A percentile compares a stretch with the other conserved stretches of the same genome.
phyloP scores from a whole-genome alignment of 179 eudicot species.

The Camellia oleifera region DNA sequence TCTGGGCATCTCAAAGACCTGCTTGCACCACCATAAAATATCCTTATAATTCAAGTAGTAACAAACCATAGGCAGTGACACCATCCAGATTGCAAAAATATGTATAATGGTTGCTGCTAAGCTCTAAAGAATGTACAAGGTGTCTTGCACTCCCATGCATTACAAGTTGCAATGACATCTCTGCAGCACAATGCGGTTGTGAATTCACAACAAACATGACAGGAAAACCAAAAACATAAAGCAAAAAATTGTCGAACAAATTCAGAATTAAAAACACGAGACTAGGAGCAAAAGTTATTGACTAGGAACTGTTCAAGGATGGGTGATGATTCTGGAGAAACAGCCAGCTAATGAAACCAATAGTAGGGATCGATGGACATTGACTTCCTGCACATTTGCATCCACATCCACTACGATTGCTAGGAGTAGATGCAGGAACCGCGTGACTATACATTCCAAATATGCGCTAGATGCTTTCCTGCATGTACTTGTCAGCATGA shows the following conservation, averaged over 20 bases:
- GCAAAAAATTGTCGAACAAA: background rate
- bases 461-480: background rate
- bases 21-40: background rate
- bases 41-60: background rate
- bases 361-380: background rate
- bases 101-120: background rate
- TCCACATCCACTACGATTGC: background rate
- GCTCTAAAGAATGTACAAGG: background rate
- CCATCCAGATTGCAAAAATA: background rate
- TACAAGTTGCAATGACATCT: background rate
- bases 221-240: background rate
- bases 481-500: background rate
- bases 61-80: background rate
- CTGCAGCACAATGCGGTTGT: background rate
- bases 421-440: conserved; percentile 1
- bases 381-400: background rate
- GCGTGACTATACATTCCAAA: background rate
- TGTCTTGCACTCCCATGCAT: background rate
- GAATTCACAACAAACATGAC: background rate
- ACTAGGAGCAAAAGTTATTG: background rate
- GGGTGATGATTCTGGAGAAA: background rate
- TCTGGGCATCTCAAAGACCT: background rate
- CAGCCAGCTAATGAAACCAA: background rate
- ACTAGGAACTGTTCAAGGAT: conserved; percentile 4
- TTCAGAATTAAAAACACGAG: background rate